phyloP scores from a whole-genome alignment of 148 eudicot genomes.

The Salicornia ramosissima region DNA sequence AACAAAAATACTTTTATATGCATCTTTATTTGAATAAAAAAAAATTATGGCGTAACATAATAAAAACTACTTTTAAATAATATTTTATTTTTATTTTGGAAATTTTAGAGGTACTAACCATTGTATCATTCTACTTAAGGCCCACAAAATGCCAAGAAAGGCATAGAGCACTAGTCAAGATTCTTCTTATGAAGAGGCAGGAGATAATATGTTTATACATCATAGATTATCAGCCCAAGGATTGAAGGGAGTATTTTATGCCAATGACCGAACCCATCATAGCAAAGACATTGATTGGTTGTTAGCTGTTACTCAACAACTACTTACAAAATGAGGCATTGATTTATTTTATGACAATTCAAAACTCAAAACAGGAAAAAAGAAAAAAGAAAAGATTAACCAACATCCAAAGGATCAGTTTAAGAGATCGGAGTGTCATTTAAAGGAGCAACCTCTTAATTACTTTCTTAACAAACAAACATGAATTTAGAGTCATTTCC shows the following conservation, averaged over 20 bases:
- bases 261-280: not conserved
- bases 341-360: not conserved
- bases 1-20: too few relatives aligned
- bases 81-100: too few relatives aligned
- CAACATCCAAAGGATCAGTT: not conserved
- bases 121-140: too few relatives aligned
- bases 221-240: not conserved
- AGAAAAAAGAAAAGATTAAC: not conserved
- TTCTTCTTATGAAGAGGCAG: too few relatives aligned
- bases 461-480: not conserved
- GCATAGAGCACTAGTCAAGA: too few relatives aligned
- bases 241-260: not conserved
- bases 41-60: too few relatives aligned
- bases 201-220: not conserved
- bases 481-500: conserved; percentile 1
- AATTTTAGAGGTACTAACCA: too few relatives aligned
- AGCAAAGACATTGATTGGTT: not conserved
- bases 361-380: too few relatives aligned
- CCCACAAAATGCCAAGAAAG: too few relatives aligned
- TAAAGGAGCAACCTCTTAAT: not conserved
- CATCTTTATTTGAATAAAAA: too few relatives aligned
- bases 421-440: not conserved
- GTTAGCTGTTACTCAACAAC: not conserved
- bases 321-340: not conserved
- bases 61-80: too few relatives aligned